A percentile compares a stretch with the other conserved stretches of the same genome.
phyloP scores from a whole-genome alignment of 345 rosid genomes.

The Arabidopsis suecica region DNA sequence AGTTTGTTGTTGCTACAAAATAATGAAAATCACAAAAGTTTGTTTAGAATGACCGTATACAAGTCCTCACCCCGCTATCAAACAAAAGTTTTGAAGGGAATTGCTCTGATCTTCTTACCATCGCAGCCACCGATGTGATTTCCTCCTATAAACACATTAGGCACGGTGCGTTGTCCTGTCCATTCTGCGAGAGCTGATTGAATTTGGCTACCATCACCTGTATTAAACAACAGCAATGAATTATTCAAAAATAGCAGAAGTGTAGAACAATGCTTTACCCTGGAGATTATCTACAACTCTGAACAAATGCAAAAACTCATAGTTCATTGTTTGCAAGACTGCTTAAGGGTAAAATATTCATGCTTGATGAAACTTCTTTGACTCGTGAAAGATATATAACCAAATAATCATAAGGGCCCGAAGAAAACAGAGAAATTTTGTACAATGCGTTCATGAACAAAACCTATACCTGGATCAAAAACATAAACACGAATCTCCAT shows the following conservation, averaged over 20 bases:
- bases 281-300: neutral
- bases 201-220: slow-evolving; percentile 71
- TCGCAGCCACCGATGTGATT: slow-evolving; percentile 90
- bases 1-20: slow-evolving; percentile 59
- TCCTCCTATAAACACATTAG: slow-evolving; percentile 76
- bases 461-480: neutral
- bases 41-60: neutral
- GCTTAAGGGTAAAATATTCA: neutral
- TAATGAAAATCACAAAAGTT: neutral
- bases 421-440: neutral
- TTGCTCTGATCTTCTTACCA: slow-evolving; percentile 44
- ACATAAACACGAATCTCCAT: too few relatives aligned
- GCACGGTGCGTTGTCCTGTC: slow-evolving; percentile 79
- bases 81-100: neutral
- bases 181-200: slow-evolving; percentile 68
- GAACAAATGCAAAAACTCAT: neutral
- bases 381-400: neutral
- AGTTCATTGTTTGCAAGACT: neutral
- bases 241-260: neutral
- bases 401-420: neutral
- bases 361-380: neutral
- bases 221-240: neutral
- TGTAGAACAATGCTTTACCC: neutral
- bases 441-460: neutral
- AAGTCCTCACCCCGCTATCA: neutral